phyloP scores from a whole-genome alignment of 345 rosid genomes.

The Citropsis articulata region DNA sequence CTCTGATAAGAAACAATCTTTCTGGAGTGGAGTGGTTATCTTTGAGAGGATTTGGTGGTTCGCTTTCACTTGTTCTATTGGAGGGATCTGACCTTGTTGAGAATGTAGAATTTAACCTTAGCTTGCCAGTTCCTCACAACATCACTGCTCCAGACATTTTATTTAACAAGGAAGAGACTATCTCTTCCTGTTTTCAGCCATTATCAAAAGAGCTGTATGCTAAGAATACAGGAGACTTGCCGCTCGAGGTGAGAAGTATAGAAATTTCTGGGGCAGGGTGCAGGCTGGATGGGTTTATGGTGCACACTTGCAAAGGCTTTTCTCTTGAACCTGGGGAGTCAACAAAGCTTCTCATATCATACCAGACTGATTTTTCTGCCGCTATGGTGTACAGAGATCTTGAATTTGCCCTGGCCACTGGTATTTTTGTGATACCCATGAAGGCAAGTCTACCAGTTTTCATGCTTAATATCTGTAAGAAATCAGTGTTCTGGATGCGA shows the following conservation, averaged over 20 bases:
- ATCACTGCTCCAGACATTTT: conserved; percentile 33
- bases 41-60: conserved; percentile 60
- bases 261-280: conserved; percentile 53
- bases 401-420: conserved; percentile 53
- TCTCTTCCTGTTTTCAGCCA: conserved; percentile 44
- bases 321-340: conserved; percentile 65
- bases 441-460: conserved; percentile 59
- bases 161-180: conserved; percentile 34
- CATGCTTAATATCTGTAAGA: conserved; percentile 59
- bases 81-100: conserved; percentile 54
- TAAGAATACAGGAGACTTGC: conserved; percentile 63
- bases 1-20: conserved; percentile 61
- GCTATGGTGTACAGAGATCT: conserved; percentile 49
- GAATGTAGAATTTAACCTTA: conserved; percentile 52
- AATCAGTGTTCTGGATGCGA: conserved; percentile 53
- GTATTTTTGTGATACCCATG: conserved; percentile 63
- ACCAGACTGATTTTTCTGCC: conserved; percentile 49
- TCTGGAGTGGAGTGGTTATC: conserved; percentile 79
- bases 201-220: conserved; percentile 57
- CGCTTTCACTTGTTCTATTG: conserved; percentile 41
- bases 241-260: conserved; percentile 53
- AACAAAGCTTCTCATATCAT: conserved; percentile 52
- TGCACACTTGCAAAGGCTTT: conserved; percentile 52
- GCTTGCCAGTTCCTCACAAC: conserved; percentile 35
- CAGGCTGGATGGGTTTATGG: conserved; percentile 53